phyloP scores from a whole-genome alignment of 2,329 filamentous ascomycete species.

The Dactylellina parvicollis region DNA sequence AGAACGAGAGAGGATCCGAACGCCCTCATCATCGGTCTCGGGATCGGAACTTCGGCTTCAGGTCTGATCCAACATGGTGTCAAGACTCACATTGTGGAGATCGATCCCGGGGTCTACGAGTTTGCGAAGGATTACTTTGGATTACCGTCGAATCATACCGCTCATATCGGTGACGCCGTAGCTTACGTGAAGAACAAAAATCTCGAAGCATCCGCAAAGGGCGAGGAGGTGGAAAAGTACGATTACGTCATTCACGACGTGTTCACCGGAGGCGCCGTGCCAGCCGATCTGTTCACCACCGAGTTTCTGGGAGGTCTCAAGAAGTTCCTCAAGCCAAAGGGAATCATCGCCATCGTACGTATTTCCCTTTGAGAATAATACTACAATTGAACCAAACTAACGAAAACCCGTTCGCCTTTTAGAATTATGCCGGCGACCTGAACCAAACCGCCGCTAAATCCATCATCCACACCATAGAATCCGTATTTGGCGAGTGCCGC shows the following conservation, averaged over 20 bases:
- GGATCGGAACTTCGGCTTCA: constrained; percentile 89
- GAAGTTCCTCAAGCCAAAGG: constrained; percentile 76
- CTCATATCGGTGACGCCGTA: constrained; percentile 84
- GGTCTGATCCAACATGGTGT: constrained; percentile 88
- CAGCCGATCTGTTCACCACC: constrained; percentile 83
- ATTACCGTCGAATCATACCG: constrained; percentile 78
- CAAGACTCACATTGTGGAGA: constrained; percentile 91
- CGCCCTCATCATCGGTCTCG: constrained; percentile 88
- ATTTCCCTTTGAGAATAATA: not conserved
- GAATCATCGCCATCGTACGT: constrained; percentile 83
- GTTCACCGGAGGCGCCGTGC: constrained; percentile 95
- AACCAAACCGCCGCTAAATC: constrained; percentile 77
- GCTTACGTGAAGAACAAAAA: constrained; percentile 70
- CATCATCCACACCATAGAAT: constrained; percentile 81
- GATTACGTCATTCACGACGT: constrained; percentile 98
- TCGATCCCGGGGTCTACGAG: constrained; percentile 87
- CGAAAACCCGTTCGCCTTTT: not conserved
- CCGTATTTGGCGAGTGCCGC: constrained; percentile 87
- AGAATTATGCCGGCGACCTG: constrained; percentile 96
- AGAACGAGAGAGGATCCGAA: constrained; percentile 73
- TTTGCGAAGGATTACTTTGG: constrained; percentile 85
- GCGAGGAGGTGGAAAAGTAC: constrained; percentile 65
- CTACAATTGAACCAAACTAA: constrained; percentile 50
- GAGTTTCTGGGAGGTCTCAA: constrained; percentile 81
- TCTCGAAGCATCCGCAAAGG: constrained; percentile 62